phyloP scores from a whole-genome alignment of 257 asterid species.

The Cynanchum wilfordii region DNA sequence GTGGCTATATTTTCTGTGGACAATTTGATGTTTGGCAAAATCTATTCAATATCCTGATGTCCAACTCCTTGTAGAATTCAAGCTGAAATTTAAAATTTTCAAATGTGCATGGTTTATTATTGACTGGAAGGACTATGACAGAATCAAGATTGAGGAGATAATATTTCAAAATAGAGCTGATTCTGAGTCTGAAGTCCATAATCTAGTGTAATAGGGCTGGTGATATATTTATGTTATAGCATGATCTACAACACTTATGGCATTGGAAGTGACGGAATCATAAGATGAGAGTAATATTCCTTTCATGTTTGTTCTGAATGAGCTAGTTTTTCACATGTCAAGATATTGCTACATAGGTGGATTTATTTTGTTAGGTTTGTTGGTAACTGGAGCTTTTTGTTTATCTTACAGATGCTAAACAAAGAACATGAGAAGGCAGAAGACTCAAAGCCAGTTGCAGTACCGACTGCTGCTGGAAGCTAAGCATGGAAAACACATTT shows the following conservation, averaged over 20 bases:
- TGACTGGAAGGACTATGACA: background rate
- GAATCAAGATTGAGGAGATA: background rate
- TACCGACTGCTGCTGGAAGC: constrained; percentile 67
- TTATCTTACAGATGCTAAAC: constrained; percentile 72
- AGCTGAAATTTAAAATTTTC: background rate
- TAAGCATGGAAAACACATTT: constrained; percentile 15
- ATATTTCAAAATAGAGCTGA: background rate
- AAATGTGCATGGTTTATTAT: background rate
- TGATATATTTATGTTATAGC: background rate
- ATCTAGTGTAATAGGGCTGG: background rate
- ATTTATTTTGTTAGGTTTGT: background rate
- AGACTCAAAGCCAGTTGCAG: constrained; percentile 71
- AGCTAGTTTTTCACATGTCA: background rate
- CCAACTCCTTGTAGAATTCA: background rate
- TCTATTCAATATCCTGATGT: background rate
- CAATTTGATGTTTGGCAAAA: background rate
- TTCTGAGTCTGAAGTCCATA: background rate
- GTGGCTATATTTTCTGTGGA: background rate
- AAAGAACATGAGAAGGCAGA: constrained; percentile 89
- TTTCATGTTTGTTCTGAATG: background rate
- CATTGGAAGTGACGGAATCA: background rate
- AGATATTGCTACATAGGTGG: background rate
- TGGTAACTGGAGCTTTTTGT: background rate
- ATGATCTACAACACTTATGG: background rate
- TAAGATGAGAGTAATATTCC: background rate